These are phyloP conservation scores for Yamadazyma dendronema DNA, from an alignment of 1,139 yeast genomes.

Conservation along the genomic window DNA sequence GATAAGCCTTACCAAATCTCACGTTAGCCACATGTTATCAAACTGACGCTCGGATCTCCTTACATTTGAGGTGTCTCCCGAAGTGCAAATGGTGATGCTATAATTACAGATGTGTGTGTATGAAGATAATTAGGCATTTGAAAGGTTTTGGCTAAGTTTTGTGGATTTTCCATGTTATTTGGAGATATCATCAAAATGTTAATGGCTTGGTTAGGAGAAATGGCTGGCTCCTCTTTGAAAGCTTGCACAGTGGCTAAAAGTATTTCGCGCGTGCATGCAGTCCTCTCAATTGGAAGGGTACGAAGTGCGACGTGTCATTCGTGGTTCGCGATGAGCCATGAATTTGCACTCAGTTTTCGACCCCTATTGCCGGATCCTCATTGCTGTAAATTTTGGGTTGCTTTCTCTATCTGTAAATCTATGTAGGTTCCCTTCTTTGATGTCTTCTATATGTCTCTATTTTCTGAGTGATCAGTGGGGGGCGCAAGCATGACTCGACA, in stretches of 20 bases:
- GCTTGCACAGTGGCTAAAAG: not conserved
- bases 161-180: not conserved
- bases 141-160: no score
- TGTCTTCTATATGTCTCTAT: no score
- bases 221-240: not conserved
- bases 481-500: no score
- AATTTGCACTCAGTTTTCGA: not conserved
- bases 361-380: slow-evolving; percentile 1
- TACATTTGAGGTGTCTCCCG: no score
- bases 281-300: not conserved
- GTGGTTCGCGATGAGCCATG: slow-evolving; percentile 1
- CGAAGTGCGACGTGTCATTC: not conserved
- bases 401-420: not conserved
- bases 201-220: not conserved
- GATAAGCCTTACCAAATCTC: no score
- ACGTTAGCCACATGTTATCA: no score
- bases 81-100: no score
- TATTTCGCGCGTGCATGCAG: not conserved
- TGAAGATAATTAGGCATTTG: no score
- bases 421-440: no score
- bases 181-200: not conserved
- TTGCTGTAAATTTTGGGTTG: not conserved
- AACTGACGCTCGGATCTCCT: no score
- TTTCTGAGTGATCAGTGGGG: no score
- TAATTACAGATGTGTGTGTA: no score